These are phyloP conservation scores for Fusarium brachygibbosum DNA, from an alignment of 2,329 filamentous ascomycete genomes.

Conservation along the genomic window DNA sequence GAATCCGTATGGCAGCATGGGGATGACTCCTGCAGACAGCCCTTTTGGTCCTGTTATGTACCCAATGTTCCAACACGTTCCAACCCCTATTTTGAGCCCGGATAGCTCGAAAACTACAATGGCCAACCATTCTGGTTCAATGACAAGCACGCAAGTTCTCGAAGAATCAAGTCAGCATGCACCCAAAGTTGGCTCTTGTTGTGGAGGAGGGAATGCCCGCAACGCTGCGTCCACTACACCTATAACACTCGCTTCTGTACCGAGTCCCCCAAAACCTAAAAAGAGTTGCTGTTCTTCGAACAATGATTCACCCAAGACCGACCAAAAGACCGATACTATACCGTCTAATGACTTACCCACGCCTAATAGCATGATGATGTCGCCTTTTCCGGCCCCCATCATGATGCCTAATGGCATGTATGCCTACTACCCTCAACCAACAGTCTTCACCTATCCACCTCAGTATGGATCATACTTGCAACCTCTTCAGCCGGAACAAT, in stretches of 20 bases:
- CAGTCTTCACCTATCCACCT: conserved; percentile 66
- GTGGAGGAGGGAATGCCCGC: conserved; percentile 43
- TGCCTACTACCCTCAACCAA: conserved; percentile 59
- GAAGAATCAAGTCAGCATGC: conserved; percentile 32
- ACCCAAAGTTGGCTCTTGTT: conserved; percentile 55
- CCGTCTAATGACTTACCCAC: conserved; percentile 40
- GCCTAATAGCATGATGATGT: conserved; percentile 52
- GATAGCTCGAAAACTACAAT: conserved; percentile 33
- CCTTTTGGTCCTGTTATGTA: conserved; percentile 50
- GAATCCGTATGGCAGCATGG: conserved; percentile 49
- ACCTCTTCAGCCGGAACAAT: conserved; percentile 67
- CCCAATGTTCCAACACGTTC: conserved; percentile 52
- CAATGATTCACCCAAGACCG: conserved; percentile 39
- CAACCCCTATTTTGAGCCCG: conserved; percentile 41
- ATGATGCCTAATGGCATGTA: conserved; percentile 57
- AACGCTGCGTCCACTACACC: conserved; percentile 16
- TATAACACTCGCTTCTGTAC: conserved; percentile 33
- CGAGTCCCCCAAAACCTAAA: conserved; percentile 38
- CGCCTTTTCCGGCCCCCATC: conserved; percentile 55
- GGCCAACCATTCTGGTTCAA: conserved; percentile 38
- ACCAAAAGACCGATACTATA: conserved; percentile 38
- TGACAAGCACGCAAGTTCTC: conserved; percentile 40
- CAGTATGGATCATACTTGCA: conserved; percentile 68
- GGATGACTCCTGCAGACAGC: conserved; percentile 47
- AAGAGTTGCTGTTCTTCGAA: conserved; percentile 52